Evolutionary conservation across 1,284 basidiomycete genomes (phyloP).

Genomic region (Cryptococcus depauperatus): DNA sequence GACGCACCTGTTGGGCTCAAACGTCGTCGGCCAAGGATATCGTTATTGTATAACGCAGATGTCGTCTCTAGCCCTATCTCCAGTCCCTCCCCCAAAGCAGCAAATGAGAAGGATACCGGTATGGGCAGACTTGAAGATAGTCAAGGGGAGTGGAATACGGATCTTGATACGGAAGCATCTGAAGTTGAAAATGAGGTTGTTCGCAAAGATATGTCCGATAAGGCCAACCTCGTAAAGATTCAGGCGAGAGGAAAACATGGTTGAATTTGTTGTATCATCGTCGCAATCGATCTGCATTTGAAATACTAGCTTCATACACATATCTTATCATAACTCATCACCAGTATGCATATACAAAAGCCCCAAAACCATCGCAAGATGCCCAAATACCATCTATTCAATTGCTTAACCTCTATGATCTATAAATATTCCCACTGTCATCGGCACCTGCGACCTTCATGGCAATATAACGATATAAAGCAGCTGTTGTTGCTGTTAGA

Average conservation of each 20-base stretch:
- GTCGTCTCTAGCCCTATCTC: not conserved
- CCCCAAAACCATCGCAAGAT: no score
- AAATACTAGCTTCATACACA: no score
- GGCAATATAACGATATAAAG: constrained; percentile 33
- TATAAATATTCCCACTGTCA: constrained; percentile 17
- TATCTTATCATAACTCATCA: no score
- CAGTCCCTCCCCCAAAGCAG: no score
- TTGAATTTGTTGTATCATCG: not conserved
- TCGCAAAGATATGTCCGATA: not conserved
- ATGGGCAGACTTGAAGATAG: no score
- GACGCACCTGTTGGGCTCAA: no score
- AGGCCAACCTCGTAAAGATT: not conserved
- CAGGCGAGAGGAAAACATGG: not conserved
- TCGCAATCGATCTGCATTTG: no score
- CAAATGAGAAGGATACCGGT: no score
- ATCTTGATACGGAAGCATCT: constrained; percentile 9
- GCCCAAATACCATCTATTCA: no score
- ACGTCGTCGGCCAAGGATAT: not conserved
- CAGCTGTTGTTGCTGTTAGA: constrained; percentile 32
- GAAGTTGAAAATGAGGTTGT: constrained; percentile 10
- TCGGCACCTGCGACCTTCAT: constrained; percentile 31
- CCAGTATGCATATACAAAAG: no score
- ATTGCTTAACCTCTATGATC: no score
- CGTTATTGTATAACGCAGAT: not conserved
- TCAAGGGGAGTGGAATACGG: constrained; percentile 16